Conservation (phyloP, 2,329 filamentous ascomycete genomes). For the Ceratocystis papillata region DNA sequence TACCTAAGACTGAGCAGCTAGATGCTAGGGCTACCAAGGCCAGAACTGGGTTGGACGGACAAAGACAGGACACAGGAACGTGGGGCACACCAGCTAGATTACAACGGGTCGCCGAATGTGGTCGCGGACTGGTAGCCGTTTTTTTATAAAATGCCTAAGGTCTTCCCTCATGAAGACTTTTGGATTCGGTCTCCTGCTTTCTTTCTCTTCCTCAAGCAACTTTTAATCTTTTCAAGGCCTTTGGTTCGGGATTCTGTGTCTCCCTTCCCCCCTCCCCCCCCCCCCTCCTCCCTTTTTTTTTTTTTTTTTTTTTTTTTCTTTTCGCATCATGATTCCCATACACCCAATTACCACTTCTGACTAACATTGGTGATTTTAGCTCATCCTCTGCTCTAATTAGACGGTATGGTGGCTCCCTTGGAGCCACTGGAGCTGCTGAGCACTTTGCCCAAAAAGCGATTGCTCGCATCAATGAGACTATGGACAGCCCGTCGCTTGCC, state of each 20-base stretch:
- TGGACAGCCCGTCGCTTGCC: conserved; percentile 49
- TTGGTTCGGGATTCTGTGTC: conserved; percentile 41
- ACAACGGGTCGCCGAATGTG: no score
- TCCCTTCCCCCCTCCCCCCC: conserved; percentile 32
- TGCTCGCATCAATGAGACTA: conserved; percentile 45
- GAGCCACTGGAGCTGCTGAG: conserved; percentile 45
- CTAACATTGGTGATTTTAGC: conserved; percentile 30
- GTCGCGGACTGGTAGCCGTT: not conserved
- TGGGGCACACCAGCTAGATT: no score
- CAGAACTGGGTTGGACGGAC: no score
- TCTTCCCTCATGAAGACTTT: no score
- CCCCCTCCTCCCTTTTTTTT: conserved; percentile 29
- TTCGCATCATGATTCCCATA: not conserved
- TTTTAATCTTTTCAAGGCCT: conserved; percentile 42
- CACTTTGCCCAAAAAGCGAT: conserved; percentile 50
- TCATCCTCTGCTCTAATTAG: conserved; percentile 48
- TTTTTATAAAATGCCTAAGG: not conserved
- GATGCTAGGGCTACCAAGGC: no score
- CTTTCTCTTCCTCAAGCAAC: conserved; percentile 52
- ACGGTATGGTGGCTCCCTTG: conserved; percentile 45
- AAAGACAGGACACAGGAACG: no score
- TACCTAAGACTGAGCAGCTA: no score
- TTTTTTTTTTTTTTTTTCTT: no score
- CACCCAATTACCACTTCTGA: not conserved
- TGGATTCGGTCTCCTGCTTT: conserved; percentile 32